phyloP scores from a whole-genome alignment of 2,329 filamentous ascomycete genomes.

The Nothopassalora personata region DNA sequence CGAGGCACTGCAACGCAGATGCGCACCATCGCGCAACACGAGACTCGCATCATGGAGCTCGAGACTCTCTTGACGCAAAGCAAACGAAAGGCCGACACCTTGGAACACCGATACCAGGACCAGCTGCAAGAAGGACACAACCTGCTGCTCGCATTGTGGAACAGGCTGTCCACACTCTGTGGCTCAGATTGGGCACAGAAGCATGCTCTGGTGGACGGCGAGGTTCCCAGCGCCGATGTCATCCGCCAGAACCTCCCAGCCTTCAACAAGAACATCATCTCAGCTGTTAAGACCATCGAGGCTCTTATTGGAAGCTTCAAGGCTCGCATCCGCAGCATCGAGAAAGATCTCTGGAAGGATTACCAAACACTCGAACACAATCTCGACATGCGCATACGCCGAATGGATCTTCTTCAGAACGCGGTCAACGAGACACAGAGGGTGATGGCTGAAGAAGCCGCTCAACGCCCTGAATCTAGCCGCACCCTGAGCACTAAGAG shows the following conservation, averaged over 20 bases:
- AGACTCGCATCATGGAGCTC: constrained; percentile 77
- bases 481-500: constrained; percentile 36
- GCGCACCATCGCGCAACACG: constrained; percentile 79
- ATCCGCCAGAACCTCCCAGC: constrained; percentile 79
- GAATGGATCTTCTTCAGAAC: constrained; percentile 79
- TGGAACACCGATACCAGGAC: constrained; percentile 78
- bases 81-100: constrained; percentile 65
- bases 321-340: constrained; percentile 73
- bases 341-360: constrained; percentile 83
- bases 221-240: constrained; percentile 77
- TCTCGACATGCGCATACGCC: constrained; percentile 73
- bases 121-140: constrained; percentile 87
- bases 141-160: constrained; percentile 84
- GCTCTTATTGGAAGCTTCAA: constrained; percentile 72
- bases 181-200: constrained; percentile 88
- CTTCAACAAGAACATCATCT: constrained; percentile 84
- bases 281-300: constrained; percentile 83
- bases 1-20: constrained; percentile 82
- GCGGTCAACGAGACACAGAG: constrained; percentile 61
- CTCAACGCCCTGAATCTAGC: constrained; percentile 24
- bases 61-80: constrained; percentile 75
- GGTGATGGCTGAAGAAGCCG: constrained; percentile 30
- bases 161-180: constrained; percentile 75
- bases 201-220: constrained; percentile 82
- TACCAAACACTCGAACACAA: constrained; percentile 80